These are phyloP conservation scores for Globisporangium canariense DNA, from an alignment of 352 stramenopile genomes.

Conservation along the genomic window DNA sequence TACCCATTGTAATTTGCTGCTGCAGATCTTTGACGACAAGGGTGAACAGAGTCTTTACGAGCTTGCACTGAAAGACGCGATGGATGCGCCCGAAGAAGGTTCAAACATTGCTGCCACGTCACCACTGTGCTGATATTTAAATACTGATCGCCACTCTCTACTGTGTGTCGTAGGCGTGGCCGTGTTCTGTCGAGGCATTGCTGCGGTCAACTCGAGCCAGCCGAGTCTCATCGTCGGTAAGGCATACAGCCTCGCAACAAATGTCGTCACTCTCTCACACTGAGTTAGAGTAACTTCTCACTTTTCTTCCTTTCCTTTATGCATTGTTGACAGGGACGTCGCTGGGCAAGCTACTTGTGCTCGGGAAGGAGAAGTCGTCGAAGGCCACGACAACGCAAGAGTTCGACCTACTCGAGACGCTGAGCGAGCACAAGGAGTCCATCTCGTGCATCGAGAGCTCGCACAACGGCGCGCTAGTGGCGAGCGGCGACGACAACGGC, in stretches of 20 bases:
- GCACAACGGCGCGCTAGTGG: slow-evolving; percentile 31
- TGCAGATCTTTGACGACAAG: slow-evolving; percentile 58
- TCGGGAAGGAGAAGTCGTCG: slow-evolving; percentile 49
- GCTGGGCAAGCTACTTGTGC: slow-evolving; percentile 51
- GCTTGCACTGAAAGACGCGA: slow-evolving; percentile 49
- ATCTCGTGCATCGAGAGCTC: slow-evolving; percentile 63
- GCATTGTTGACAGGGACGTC: slow-evolving; percentile 38
- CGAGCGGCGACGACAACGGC: slow-evolving; percentile 58
- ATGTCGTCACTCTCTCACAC: background rate
- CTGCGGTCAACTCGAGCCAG: slow-evolving; percentile 43
- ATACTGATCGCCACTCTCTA: background rate
- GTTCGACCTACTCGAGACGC: slow-evolving; percentile 63
- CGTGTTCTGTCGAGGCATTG: slow-evolving; percentile 65
- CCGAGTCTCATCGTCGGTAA: slow-evolving; percentile 48
- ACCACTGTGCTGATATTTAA: background rate
- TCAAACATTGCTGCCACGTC: background rate
- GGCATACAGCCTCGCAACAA: background rate
- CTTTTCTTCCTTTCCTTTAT: background rate
- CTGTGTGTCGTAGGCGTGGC: slow-evolving; percentile 26
- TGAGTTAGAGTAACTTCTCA: too few relatives aligned
- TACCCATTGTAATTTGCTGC: background rate
- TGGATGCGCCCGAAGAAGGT: slow-evolving; percentile 47
- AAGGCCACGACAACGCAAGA: slow-evolving; percentile 39
- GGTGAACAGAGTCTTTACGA: slow-evolving; percentile 55
- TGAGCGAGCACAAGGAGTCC: slow-evolving; percentile 46